phyloP scores from a whole-genome alignment of 108 stramenopile species.

The Parmales sp. region DNA sequence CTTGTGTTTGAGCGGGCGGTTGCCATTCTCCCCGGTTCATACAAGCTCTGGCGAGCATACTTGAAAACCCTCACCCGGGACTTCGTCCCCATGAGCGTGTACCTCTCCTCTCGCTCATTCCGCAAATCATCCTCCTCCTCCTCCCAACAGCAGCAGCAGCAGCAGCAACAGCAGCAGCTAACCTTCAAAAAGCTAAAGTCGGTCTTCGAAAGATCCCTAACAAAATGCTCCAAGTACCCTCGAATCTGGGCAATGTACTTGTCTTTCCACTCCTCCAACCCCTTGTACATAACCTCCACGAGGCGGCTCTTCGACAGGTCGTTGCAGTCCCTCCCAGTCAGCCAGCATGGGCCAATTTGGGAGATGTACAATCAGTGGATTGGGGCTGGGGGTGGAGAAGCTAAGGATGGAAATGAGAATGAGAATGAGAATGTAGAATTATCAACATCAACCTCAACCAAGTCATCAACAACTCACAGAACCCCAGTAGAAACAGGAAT shows the following conservation, averaged over 20 bases:
- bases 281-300: background rate
- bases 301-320: conserved; percentile 79
- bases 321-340: conserved; percentile 81
- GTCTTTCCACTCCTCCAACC: conserved; percentile 19
- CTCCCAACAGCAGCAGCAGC: background rate
- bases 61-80: conserved; percentile 30
- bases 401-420: background rate
- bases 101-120: background rate
- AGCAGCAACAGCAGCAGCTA: background rate
- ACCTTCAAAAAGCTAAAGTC: background rate
- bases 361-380: conserved; percentile 48
- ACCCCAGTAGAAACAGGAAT: conserved; percentile 24
- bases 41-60: conserved; percentile 93
- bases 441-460: background rate
- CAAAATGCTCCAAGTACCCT: conserved; percentile 81
- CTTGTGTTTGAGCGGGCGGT: conserved; percentile 58
- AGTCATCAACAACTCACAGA: background rate
- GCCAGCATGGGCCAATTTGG: conserved; percentile 87
- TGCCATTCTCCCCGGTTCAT: conserved; percentile 70
- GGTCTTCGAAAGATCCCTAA: conserved; percentile 65
- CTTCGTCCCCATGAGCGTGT: background rate
- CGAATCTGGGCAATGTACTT: conserved; percentile 81
- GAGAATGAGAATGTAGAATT: too few species aligned
- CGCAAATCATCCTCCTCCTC: background rate
- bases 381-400: background rate